Percentiles rank a stretch among this genome's conserved stretches.
Evolutionary conservation across 1,139 yeast species (phyloP).

Genomic region (Wickerhamomyces sp.): DNA sequence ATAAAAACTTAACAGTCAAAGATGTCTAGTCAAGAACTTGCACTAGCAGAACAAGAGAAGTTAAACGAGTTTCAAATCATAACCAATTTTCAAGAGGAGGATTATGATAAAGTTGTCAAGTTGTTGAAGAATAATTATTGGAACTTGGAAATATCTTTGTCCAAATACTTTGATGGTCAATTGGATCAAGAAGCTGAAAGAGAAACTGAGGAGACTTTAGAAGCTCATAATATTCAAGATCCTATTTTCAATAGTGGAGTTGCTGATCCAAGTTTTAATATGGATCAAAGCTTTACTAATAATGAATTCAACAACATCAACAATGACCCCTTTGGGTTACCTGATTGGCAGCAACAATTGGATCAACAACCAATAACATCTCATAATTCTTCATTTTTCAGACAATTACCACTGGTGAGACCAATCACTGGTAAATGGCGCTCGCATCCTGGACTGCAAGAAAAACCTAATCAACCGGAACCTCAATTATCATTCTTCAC

Average conservation of each 20-base stretch:
- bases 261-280: neutral
- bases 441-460: slow-evolving; percentile 11
- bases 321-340: neutral
- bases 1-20: neutral
- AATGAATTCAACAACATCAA: neutral
- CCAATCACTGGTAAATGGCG: slow-evolving; percentile 26
- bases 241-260: neutral
- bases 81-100: slow-evolving; percentile 31
- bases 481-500: neutral
- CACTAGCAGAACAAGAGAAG: slow-evolving; percentile 34
- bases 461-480: neutral
- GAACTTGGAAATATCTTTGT: slow-evolving; percentile 33
- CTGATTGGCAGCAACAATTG: slow-evolving; percentile 1
- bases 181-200: slow-evolving; percentile 23
- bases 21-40: slow-evolving; percentile 19
- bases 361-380: slow-evolving; percentile 5
- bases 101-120: slow-evolving; percentile 28
- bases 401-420: slow-evolving; percentile 26
- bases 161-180: slow-evolving; percentile 35
- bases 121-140: slow-evolving; percentile 32
- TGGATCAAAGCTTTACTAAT: neutral
- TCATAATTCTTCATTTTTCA: slow-evolving; percentile 12
- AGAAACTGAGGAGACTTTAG: slow-evolving; percentile 1
- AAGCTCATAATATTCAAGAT: neutral
- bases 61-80: slow-evolving; percentile 33